Conservation (phyloP, 352 stramenopile species). For the Phytophthora tentaculata region DNA sequence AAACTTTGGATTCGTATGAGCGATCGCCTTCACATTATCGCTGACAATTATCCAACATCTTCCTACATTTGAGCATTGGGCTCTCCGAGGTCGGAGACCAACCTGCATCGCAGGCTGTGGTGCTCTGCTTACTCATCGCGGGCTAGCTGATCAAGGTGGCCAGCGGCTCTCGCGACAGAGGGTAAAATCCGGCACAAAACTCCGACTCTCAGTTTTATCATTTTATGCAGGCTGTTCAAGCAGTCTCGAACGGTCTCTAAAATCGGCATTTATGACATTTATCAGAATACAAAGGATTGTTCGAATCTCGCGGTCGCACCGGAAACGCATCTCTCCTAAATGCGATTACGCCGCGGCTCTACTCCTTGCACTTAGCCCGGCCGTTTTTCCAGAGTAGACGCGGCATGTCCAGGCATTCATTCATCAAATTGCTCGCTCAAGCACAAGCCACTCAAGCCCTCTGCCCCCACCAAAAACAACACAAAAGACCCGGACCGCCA, state of each 20-base stretch:
- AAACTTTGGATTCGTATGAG: constrained; percentile 1
- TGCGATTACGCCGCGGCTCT: constrained; percentile 17
- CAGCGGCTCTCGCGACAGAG: constrained; percentile 6
- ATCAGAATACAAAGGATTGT: constrained; percentile 4
- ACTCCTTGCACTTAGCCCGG: constrained; percentile 9
- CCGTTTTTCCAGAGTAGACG: constrained; percentile 28
- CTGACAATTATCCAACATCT: constrained; percentile 11
- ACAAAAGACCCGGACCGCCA: background rate
- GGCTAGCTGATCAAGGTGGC: constrained; percentile 26
- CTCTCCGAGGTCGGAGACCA: too few relatives aligned
- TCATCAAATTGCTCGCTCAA: constrained; percentile 35
- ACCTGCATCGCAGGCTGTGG: constrained; percentile 9
- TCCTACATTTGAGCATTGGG: background rate
- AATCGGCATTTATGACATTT: background rate
- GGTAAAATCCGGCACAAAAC: background rate
- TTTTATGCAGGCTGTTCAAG: constrained; percentile 7
- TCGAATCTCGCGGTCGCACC: constrained; percentile 28
- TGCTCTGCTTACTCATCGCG: constrained; percentile 14
- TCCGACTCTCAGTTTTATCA: constrained; percentile 18
- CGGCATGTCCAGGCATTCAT: constrained; percentile 10
- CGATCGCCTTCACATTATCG: constrained; percentile 1
- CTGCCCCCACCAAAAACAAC: background rate
- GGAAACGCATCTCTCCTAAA: constrained; percentile 19
- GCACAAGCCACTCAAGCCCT: constrained; percentile 26
- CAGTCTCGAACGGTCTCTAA: background rate